Base-by-base conservation (phyloP, 1,284 basidiomycete species). In the Mrakiaceae sp. region DNA sequence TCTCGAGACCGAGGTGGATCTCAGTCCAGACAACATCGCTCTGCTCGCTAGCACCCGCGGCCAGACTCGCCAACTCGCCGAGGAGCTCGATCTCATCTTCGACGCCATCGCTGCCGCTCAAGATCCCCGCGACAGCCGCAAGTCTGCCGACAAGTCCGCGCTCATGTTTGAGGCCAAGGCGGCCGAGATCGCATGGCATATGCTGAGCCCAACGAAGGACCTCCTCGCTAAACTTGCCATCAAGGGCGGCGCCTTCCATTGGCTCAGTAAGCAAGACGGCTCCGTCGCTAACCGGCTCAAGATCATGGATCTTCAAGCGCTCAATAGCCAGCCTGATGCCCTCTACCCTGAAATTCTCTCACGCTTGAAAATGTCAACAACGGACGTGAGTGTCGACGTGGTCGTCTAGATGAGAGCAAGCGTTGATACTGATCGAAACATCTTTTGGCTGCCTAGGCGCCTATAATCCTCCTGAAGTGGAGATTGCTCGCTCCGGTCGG, bases 111-210 rank as follows among this genome's bases (percentile, higher is more conserved):
- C 80, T 85, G 67, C 87, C 51, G 72, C 87, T 54, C 88, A 92
- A 73, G 87, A 87, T 62, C 70, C 70, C 47, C 81, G 80, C 56
- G 87, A 87, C 66, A 86, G 86, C 60, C 72, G 81, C 56, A 78
- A 84, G 10, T 87, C 88, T 67, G 84, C 87, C 67, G 87, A 90
- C 58, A 78, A 79, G 71, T 89, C 88, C 0, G 89, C 91, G 1
- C 79, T 94, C 50, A 82, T 90, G 52, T 76, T 97, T 40, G 86
- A 90, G 69, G 85, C 90, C 0, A 85, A 85, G 5, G 91, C 92
- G 0, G 84, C 86, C 8, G 88, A 94, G 72, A 86, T 98, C 60
- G 91, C 90, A 0, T 98, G 94, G 93, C 83, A 84, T 69, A 96
- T 98, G 91, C 78, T 96, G 4, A 69, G 69, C 16, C 88, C 90